Evolutionary conservation across 352 stramenopile species (phyloP).

Genomic region (Poterioochromonas sp.): DNA sequence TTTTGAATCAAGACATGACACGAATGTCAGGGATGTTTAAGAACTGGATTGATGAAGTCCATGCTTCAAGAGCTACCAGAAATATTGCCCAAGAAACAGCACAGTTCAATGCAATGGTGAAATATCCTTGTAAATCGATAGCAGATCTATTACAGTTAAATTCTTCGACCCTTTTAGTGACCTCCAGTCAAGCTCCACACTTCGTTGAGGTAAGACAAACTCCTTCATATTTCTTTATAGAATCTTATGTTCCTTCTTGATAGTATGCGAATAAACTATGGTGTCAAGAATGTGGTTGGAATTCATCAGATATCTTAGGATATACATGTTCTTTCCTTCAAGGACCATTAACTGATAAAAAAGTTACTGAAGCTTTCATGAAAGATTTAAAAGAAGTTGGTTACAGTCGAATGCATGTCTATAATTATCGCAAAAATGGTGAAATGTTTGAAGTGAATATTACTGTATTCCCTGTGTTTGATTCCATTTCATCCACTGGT

Average conservation of each 20-base stretch:
- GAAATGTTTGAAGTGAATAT: conserved; percentile 2
- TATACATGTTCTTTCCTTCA: conserved; percentile 6
- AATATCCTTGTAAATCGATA: conserved; percentile 11
- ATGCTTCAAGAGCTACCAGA: background rate
- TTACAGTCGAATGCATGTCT: background rate
- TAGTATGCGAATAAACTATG: conserved; percentile 16
- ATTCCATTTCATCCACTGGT: background rate
- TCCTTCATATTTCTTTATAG: background rate
- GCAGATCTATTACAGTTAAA: background rate
- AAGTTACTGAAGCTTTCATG: background rate
- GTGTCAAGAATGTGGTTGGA: conserved; percentile 3
- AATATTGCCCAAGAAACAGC: background rate
- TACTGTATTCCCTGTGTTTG: background rate
- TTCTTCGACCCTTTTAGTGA: background rate
- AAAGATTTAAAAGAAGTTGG: background rate
- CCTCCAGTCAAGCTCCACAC: background rate
- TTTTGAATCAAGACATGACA: conserved; percentile 12
- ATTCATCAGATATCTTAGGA: background rate
- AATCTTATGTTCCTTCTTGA: background rate
- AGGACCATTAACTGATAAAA: background rate
- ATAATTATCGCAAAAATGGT: conserved; percentile 7
- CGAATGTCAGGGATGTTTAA: conserved; percentile 3
- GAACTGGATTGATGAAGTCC: background rate
- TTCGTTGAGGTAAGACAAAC: background rate
- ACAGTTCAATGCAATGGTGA: background rate